Evolutionary conservation across 495 filamentous ascomycete genomes (phyloP), one percentile per base, ranked within the genome.

Genomic region (Friedmanniomyces simplex): DNA sequence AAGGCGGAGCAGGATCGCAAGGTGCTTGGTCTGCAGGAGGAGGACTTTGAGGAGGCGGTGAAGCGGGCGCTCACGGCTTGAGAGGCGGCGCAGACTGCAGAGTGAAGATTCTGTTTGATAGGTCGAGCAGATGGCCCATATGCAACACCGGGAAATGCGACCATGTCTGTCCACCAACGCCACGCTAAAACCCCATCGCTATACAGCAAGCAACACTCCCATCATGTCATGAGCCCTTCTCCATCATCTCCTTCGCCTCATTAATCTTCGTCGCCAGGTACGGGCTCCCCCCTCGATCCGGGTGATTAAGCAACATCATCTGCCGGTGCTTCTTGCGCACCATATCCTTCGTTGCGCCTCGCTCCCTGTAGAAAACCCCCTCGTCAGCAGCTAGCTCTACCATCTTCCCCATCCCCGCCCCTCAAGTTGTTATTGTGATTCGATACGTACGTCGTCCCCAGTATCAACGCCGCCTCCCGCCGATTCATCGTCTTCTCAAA

Each of bases 251-350:
- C 71, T 97, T 97, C 41, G 91, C 91, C 71, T 97, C 91, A 71
- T 97, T 97, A 69, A 97, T 86, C 70, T 98, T 98, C 46, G 89
- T 95, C 10, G 93, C 93, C 54, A 98, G 70, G 70, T 96, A 99
- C 30, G 93, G 93, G 69, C 90, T 96, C 20, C 93, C 93, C 52
- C 93, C 93, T 60, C 93, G 88, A 73, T 99, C 93, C 30, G 93
- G 93, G 73, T 99, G 93, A 74, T 99, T 99, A 59, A 94, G 76
- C 52, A 99, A 80, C 93, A 99, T 99, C 51, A 97, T 83, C 58
- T 87, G 88, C 34, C 93, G 83, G 75, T 99, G 93, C 62, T 91
- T 90, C 76, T 97, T 96, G 65, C 93, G 87, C 49, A 99, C 77
- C 62, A 91, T 90, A 41, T 95, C 89, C 74, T 94, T 95, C 53